Evolutionary conservation across 83 land plant genomes (phyloP).

Genomic region (Picea mariana): DNA sequence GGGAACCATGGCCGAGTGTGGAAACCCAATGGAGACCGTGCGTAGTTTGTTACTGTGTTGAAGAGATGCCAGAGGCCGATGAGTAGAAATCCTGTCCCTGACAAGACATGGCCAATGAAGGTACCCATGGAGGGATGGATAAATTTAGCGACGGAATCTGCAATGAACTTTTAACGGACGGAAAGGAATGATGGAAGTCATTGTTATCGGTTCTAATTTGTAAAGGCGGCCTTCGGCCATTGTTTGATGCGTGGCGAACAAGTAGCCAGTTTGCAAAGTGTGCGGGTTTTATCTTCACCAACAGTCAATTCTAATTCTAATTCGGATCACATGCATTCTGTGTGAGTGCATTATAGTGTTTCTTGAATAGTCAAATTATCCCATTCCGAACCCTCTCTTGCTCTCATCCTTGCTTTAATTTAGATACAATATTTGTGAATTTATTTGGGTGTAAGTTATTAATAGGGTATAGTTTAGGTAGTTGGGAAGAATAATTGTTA

Average conservation of each 20-base stretch:
- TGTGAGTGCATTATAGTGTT: no score
- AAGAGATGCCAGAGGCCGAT: constrained; percentile 79
- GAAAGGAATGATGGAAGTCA: constrained; percentile 68
- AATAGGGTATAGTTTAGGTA: no score
- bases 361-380: no score
- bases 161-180: constrained; percentile 14
- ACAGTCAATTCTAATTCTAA: no score
- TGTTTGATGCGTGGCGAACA: constrained; percentile 23
- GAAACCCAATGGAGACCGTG: constrained; percentile 38
- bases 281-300: no score
- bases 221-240: constrained; percentile 55
- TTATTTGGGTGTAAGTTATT: no score
- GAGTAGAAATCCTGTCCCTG: constrained; percentile 66
- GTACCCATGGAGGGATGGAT: constrained; percentile 52
- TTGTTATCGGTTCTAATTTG: constrained; percentile 29
- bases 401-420: no score
- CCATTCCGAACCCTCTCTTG: no score
- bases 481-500: no score
- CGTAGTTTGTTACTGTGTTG: constrained; percentile 55
- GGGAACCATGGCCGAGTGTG: constrained; percentile 62
- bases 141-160: background rate
- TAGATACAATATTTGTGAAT: no score
- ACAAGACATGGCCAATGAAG: constrained; percentile 62
- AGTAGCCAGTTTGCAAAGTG: constrained; percentile 20
- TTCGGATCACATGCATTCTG: no score